phyloP scores from a whole-genome alignment of 352 stramenopile species.

The Saprolegnia diclina region DNA sequence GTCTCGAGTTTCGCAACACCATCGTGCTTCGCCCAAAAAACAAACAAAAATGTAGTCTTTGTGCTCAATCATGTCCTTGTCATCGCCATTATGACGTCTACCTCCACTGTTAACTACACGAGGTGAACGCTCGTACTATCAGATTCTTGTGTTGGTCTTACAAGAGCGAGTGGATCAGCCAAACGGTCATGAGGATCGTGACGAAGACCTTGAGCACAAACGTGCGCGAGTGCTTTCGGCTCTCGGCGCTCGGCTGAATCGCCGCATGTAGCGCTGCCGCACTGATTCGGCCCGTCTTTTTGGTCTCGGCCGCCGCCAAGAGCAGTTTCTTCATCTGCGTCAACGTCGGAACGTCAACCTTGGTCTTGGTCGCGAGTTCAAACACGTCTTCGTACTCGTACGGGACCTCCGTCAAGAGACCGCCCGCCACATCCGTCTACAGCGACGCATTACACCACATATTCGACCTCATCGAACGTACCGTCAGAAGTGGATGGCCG shows the following conservation, averaged over 20 bases:
- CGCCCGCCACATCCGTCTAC: constrained; percentile 43
- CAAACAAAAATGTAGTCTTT: no score
- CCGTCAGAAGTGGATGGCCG: constrained; percentile 42
- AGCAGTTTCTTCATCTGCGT: constrained; percentile 46
- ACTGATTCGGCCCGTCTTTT: constrained; percentile 33
- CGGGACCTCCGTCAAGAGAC: constrained; percentile 50
- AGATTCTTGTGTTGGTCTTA: no score
- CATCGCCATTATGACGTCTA: no score
- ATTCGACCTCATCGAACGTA: constrained; percentile 27
- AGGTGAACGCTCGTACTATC: no score
- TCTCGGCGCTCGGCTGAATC: constrained; percentile 40
- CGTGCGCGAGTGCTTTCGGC: constrained; percentile 42
- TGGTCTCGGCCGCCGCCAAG: constrained; percentile 28
- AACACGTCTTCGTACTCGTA: constrained; percentile 73
- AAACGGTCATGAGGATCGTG: constrained; percentile 51
- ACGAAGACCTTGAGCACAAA: constrained; percentile 71
- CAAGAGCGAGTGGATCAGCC: constrained; percentile 47
- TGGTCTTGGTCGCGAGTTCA: constrained; percentile 47
- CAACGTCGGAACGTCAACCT: constrained; percentile 42
- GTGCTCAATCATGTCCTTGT: no score
- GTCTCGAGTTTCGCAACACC: no score
- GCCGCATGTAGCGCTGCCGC: constrained; percentile 44
- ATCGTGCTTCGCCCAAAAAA: no score
- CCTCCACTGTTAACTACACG: no score
- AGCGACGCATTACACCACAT: no score